A percentile compares a stretch with the other conserved stretches of the same genome.
Conservation (phyloP, 768 basidiomycete species). For the Roridomyces roridus region DNA sequence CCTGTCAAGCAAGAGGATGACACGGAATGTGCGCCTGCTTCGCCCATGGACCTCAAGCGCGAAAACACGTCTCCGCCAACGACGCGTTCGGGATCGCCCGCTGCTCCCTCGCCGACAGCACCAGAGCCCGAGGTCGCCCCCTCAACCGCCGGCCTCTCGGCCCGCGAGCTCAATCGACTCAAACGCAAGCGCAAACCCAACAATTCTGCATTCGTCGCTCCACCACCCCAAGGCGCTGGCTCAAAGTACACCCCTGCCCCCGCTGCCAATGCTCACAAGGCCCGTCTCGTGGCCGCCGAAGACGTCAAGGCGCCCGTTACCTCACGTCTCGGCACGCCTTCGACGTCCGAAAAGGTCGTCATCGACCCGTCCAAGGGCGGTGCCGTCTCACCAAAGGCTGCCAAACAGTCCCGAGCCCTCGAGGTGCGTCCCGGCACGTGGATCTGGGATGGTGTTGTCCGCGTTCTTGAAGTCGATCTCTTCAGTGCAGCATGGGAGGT, state of each 20-base stretch:
- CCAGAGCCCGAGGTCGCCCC: constrained; percentile 37
- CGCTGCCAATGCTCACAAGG: constrained; percentile 62
- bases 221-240: constrained; percentile 63
- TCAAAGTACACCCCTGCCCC: constrained; percentile 69
- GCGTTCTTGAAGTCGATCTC: constrained; percentile 81
- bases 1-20: constrained; percentile 48
- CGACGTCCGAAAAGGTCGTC: constrained; percentile 68
- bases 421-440: constrained; percentile 78
- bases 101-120: constrained; percentile 58
- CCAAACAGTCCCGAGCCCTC: constrained; percentile 79
- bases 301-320: constrained; percentile 49
- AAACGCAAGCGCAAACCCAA: constrained; percentile 95
- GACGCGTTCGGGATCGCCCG: constrained; percentile 53
- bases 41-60: constrained; percentile 52
- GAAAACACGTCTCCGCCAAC: constrained; percentile 47
- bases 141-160: constrained; percentile 70
- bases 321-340: constrained; percentile 67
- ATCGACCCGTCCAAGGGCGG: constrained; percentile 87
- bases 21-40: constrained; percentile 29
- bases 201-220: constrained; percentile 81
- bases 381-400: constrained; percentile 77
- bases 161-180: constrained; percentile 90
- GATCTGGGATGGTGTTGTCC: constrained; percentile 87
- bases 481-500: constrained; percentile 92
- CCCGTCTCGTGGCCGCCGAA: constrained; percentile 74